These are phyloP conservation scores for Verticillium nonalfalfae DNA, from an alignment of 2,329 filamentous ascomycete species.

Conservation along the genomic window DNA sequence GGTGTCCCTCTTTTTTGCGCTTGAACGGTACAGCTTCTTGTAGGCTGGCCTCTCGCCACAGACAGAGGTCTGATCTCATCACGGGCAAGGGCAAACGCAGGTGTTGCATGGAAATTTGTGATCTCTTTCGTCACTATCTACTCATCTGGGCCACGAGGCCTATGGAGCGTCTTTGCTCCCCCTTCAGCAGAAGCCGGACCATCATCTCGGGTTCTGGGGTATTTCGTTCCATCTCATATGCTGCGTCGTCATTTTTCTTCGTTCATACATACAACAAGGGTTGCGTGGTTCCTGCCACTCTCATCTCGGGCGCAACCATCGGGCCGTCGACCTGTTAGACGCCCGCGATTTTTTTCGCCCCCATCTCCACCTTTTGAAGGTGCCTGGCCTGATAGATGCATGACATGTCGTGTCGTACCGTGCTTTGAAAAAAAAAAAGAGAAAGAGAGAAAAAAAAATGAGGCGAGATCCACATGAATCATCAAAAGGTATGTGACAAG, in stretches of 20 bases:
- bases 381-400: background rate
- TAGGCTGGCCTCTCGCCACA: background rate
- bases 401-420: background rate
- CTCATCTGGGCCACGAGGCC: background rate
- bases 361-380: background rate
- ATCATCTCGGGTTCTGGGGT: slow-evolving; percentile 6
- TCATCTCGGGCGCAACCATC: background rate
- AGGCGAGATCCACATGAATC: too few species aligned
- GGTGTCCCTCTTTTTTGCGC: background rate
- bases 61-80: background rate
- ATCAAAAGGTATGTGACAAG: background rate
- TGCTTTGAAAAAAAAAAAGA: background rate
- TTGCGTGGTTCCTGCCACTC: background rate
- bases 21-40: background rate
- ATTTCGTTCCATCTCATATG: slow-evolving; percentile 3
- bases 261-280: background rate
- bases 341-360: background rate
- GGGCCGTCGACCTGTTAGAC: background rate
- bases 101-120: background rate
- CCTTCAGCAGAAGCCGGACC: background rate
- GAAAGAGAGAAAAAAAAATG: background rate
- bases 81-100: background rate
- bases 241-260: slow-evolving; percentile 3
- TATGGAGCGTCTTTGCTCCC: background rate
- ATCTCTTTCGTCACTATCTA: background rate